Evolutionary conservation across 306 rosid species (phyloP).

Genomic region (Leucaena leucocephala): DNA sequence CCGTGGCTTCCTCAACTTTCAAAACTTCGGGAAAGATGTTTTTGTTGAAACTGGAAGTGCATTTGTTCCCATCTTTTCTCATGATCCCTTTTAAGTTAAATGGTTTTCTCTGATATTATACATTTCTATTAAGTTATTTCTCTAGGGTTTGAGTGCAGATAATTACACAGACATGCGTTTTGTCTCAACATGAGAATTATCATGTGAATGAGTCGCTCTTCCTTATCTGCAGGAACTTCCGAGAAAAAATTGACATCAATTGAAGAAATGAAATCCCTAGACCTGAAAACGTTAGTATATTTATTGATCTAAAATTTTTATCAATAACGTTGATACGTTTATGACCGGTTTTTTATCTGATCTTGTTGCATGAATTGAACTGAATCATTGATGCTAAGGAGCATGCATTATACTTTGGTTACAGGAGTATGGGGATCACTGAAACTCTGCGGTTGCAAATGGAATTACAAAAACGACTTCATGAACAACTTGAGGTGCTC

Average conservation of each 20-base stretch:
- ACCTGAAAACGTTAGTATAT: too few relatives aligned
- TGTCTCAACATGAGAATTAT: too few relatives aligned
- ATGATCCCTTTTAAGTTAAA: conserved; percentile 5
- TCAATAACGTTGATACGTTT: conserved; percentile 7
- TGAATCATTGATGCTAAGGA: conserved; percentile 20
- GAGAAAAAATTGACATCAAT: too few relatives aligned
- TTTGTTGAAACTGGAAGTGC: conserved; percentile 4
- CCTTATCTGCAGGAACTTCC: too few relatives aligned
- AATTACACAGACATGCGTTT: neutral
- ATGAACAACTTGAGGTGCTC: too few relatives aligned
- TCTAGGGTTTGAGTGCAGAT: conserved; percentile 28
- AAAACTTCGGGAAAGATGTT: conserved; percentile 1
- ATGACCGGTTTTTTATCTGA: neutral
- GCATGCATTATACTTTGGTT: neutral
- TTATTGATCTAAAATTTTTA: neutral
- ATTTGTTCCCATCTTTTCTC: neutral
- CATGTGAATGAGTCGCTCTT: too few relatives aligned
- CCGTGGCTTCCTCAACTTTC: neutral
- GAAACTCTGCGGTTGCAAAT: too few relatives aligned
- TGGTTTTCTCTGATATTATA: neutral
- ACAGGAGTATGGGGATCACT: too few relatives aligned
- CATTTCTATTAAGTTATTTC: conserved; percentile 4
- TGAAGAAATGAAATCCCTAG: too few relatives aligned
- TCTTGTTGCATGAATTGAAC: neutral
- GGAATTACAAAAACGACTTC: too few relatives aligned